Percentiles rank a stretch among this genome's conserved stretches.
These are phyloP conservation scores for Erysimum cheiri DNA, from an alignment of 441 rosid species.

Conservation along the genomic window DNA sequence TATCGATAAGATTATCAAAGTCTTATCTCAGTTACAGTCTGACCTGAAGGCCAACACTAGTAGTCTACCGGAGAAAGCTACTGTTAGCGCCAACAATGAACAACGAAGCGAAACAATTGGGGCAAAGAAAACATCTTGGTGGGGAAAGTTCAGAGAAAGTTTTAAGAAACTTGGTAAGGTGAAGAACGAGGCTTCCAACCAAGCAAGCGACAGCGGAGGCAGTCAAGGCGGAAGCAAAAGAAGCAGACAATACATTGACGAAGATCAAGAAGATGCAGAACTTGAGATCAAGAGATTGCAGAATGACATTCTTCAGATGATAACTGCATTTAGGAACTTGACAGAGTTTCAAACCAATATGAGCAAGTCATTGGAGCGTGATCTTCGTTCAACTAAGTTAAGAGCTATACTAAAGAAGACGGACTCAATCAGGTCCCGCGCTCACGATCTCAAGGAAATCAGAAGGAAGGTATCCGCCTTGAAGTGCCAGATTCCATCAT, in stretches of 20 bases:
- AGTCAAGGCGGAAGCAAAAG: slow-evolving; percentile 35
- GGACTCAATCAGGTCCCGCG: background rate
- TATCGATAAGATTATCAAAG: slow-evolving; percentile 4
- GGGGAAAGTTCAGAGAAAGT: background rate
- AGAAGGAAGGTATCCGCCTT: slow-evolving; percentile 40
- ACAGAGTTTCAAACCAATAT: slow-evolving; percentile 26
- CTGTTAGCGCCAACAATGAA: background rate
- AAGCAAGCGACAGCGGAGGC: slow-evolving; percentile 25
- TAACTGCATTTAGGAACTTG: slow-evolving; percentile 35
- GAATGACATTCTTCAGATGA: slow-evolving; percentile 40
- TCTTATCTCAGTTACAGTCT: background rate
- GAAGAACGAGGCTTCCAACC: slow-evolving; percentile 17
- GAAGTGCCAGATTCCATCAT: slow-evolving; percentile 43
- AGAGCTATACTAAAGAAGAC: background rate
- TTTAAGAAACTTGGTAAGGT: background rate
- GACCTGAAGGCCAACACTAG: no score
- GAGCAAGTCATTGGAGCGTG: background rate
- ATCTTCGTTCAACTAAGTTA: background rate
- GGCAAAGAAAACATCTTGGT: slow-evolving; percentile 17
- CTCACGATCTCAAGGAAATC: slow-evolving; percentile 38
- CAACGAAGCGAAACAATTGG: background rate
- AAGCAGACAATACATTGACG: background rate
- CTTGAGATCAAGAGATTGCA: slow-evolving; percentile 20
- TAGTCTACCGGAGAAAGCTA: background rate
- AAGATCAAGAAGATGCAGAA: background rate